Evolutionary conservation across 208 protist genomes (phyloP), one percentile per base, ranked within the genome.

Genomic region (Crithidia thermophila): DNA sequence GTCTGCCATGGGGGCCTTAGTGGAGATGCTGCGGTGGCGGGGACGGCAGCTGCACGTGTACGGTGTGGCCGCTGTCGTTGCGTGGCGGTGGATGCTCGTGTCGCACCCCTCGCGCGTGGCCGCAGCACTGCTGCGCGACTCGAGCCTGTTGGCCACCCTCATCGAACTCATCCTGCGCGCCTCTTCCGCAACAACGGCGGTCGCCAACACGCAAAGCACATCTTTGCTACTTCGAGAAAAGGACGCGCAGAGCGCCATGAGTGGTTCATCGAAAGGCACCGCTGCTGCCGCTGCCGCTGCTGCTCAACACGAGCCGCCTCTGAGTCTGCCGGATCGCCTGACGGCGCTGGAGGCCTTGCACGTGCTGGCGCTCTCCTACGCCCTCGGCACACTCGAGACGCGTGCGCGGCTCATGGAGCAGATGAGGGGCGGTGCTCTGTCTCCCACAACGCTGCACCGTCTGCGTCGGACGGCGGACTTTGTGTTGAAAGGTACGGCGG

Each of bases 11-110:
- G 62, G 31, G 21, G 43, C 75, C 6, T 21, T 81, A 40, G 21
- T 60, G 7, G 60, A 73, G 62, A 59, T 74, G 69, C 46, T 76
- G 33, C 57, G 51, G 21, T 77, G 72, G 53, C 61, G 75, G 20
- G 59, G 66, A 18, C 34, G 40, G 39, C 67, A 60, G 58, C 78
- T 77, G 66, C 40, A 49, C 47, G 28, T 49, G 4, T 81, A 81
- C 49, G 55, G 78, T 23, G 50, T 74, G 18, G 36, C 76, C 3
- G 81, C 79, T 3, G 76, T 84, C 6, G 31, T 85, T 42, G 80
- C 64, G 42, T 85, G 77, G 78, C 75, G 85, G 16, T 87, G 79
- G 85, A 64, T 91, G 47, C 47, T 82, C n/a, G 53, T 87, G 42
- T 79, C 62, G 7, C 49, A 67, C 20, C 73, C 81, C 8, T 45